phyloP scores from a whole-genome alignment of 2,329 filamentous ascomycete species.

The Stagonosporopsis tanaceti region DNA sequence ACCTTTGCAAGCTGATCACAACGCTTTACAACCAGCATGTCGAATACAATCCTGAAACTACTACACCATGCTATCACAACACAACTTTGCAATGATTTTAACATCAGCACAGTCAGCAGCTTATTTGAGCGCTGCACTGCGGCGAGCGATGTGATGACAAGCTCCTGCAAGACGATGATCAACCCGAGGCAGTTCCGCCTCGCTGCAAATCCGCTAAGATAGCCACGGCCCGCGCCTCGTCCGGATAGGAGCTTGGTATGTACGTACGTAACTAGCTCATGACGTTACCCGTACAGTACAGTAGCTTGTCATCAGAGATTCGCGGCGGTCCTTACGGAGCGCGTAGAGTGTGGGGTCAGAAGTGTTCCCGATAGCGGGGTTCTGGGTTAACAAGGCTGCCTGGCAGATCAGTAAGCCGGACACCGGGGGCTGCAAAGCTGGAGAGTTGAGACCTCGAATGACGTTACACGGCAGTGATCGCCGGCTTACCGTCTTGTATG shows the following conservation, averaged over 20 bases:
- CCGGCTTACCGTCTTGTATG: slow-evolving; percentile 9
- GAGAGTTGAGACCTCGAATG: slow-evolving; percentile 2
- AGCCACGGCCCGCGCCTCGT: slow-evolving; percentile 18
- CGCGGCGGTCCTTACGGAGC: neutral
- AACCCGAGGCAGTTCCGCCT: neutral
- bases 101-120: neutral
- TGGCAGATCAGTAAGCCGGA: slow-evolving; percentile 2
- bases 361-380: slow-evolving; percentile 4
- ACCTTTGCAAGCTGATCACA: neutral
- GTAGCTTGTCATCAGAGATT: slow-evolving; percentile 1
- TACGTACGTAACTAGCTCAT: neutral
- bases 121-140: neutral
- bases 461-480: slow-evolving; percentile 11
- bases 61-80: neutral
- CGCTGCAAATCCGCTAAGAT: slow-evolving; percentile 5
- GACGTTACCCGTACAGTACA: neutral
- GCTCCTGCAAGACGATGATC: neutral
- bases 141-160: neutral
- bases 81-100: neutral
- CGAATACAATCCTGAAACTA: neutral
- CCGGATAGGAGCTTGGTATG: slow-evolving; percentile 9
- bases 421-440: slow-evolving; percentile 6
- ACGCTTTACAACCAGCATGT: neutral
- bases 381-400: neutral
- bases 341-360: slow-evolving; percentile 10